Evolutionary conservation across 1,284 basidiomycete genomes (phyloP).

Genomic region (Tilletia caries): DNA sequence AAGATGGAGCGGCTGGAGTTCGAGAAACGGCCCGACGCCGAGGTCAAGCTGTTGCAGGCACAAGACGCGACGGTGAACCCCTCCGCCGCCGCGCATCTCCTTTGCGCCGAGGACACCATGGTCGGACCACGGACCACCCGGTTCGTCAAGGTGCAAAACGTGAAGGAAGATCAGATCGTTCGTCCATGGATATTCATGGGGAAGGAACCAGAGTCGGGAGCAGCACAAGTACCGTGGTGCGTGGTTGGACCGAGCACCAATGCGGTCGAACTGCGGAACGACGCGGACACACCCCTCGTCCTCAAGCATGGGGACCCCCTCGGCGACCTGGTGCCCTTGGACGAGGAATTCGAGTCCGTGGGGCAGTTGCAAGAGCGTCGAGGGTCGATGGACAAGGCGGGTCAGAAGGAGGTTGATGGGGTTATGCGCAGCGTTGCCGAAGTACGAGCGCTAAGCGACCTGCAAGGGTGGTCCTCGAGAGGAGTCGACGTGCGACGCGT

Average conservation of each 20-base stretch:
- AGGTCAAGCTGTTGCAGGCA: not conserved
- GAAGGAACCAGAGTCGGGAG: too few relatives aligned
- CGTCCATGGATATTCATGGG: too few relatives aligned
- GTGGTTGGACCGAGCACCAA: not conserved
- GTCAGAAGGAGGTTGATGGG: too few relatives aligned
- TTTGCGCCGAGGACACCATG: not conserved
- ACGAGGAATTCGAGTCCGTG: not conserved
- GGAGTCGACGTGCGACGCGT: too few relatives aligned
- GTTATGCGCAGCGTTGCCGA: too few relatives aligned
- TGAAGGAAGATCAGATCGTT: too few relatives aligned
- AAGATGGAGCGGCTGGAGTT: not conserved
- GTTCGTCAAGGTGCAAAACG: too few relatives aligned
- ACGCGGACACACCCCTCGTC: not conserved
- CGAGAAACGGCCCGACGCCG: not conserved
- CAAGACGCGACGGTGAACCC: not conserved
- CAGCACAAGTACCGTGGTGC: not conserved
- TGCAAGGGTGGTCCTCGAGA: too few relatives aligned
- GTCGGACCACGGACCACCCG: not conserved
- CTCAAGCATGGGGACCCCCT: not conserved
- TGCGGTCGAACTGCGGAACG: not conserved
- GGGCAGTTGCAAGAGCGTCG: too few relatives aligned
- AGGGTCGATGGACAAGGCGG: too few relatives aligned
- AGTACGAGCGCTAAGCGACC: too few relatives aligned
- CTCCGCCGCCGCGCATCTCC: not conserved
- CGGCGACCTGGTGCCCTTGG: not conserved